Evolutionary conservation across 2,329 filamentous ascomycete genomes (phyloP).

Genomic region (Acrocalymma vagum): DNA sequence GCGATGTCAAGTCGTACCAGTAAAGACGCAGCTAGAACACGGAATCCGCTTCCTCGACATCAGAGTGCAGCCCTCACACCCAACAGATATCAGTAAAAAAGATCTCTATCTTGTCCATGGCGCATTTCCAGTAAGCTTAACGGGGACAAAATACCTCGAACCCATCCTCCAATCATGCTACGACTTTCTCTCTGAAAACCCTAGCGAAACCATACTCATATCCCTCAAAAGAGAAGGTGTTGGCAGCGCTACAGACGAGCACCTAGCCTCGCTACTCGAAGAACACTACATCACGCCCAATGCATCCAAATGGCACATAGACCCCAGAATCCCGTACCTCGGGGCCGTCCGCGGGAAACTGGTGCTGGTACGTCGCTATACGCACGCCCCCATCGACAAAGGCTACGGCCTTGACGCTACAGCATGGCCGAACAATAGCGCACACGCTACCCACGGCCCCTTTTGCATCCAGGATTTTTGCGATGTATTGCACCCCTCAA

Average conservation of each 20-base stretch:
- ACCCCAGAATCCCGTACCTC: conserved; percentile 75
- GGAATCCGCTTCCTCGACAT: conserved; percentile 96
- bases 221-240: conserved; percentile 91
- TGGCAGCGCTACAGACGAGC: conserved; percentile 79
- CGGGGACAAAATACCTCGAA: conserved; percentile 80
- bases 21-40: conserved; percentile 82
- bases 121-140: conserved; percentile 86
- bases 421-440: conserved; percentile 88
- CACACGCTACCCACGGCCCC: conserved; percentile 75
- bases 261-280: conserved; percentile 77
- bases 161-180: conserved; percentile 76
- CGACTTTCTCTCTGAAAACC: conserved; percentile 78
- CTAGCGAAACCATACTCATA: conserved; percentile 83
- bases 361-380: conserved; percentile 84
- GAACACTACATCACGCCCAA: conserved; percentile 71
- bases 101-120: conserved; percentile 85
- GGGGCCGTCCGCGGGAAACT: conserved; percentile 83
- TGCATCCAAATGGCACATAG: conserved; percentile 77
- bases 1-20: conserved; percentile 84
- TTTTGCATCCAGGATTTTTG: conserved; percentile 95
- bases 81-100: conserved; percentile 67
- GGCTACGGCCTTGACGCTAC: conserved; percentile 67
- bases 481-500: conserved; percentile 77
- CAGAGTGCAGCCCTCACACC: conserved; percentile 73
- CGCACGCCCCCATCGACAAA: conserved; percentile 47